Percentiles rank a stretch among this genome's conserved stretches.
Conservation (phyloP, 1,284 basidiomycete genomes). For the Boletus subluridellus region DNA sequence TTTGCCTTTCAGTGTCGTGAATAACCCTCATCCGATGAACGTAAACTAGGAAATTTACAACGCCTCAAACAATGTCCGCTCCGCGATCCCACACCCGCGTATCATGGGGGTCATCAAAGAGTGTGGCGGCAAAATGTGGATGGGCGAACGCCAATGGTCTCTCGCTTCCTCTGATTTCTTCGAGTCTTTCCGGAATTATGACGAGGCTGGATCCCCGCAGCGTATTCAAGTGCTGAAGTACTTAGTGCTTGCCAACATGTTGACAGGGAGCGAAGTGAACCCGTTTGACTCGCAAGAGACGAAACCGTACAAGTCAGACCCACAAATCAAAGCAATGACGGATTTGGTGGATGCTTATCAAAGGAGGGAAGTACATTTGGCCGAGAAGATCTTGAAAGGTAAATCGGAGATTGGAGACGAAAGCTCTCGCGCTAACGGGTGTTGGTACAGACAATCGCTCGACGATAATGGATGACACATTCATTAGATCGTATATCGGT, state of each 20-base stretch:
- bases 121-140: conserved; percentile 99
- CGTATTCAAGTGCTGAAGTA: conserved; percentile 98
- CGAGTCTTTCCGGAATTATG: conserved; percentile 97
- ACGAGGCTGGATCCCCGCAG: conserved; percentile 95
- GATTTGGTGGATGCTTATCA: conserved; percentile 96
- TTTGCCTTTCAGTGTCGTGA: not conserved
- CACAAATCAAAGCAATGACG: conserved; percentile 98
- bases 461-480: conserved; percentile 93
- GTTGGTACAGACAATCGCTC: conserved; percentile 72
- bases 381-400: conserved; percentile 93
- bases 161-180: conserved; percentile 98
- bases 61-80: conserved; percentile 87
- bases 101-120: conserved; percentile 99
- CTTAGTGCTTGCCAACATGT: conserved; percentile 96
- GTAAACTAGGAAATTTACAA: conserved; percentile 87
- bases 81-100: conserved; percentile 95
- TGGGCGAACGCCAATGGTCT: conserved; percentile 99
- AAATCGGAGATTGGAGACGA: conserved; percentile 13
- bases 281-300: conserved; percentile 99
- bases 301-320: conserved; percentile 97
- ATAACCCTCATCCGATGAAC: not conserved
- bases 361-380: conserved; percentile 90
- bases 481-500: conserved; percentile 92
- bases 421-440: not conserved
- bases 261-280: conserved; percentile 97